Evolutionary conservation across 148 eudicot genomes (phyloP).

Genomic region (Silene uniflora): DNA sequence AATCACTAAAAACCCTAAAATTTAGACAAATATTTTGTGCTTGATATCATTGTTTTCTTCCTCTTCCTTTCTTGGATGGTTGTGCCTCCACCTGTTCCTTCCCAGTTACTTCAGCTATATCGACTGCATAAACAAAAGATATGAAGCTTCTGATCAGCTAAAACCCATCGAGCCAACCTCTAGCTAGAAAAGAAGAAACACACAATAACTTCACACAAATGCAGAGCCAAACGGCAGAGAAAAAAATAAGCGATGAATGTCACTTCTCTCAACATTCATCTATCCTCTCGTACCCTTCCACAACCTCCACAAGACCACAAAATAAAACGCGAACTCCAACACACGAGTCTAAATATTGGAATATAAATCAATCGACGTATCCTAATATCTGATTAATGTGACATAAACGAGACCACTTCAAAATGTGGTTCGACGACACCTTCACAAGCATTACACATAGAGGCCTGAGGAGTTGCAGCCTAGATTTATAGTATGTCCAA

Average conservation of each 20-base stretch:
- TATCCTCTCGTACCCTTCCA: background rate
- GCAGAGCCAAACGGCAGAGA: background rate
- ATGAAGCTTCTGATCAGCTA: background rate
- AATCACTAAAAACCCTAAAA: conserved; percentile 13
- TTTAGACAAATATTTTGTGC: conserved; percentile 6
- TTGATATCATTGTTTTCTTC: conserved; percentile 70
- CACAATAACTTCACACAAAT: background rate
- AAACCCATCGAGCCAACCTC: background rate
- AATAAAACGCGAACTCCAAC: no score
- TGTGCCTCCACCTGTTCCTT: conserved; percentile 78
- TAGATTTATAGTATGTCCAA: no score
- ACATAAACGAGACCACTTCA: no score
- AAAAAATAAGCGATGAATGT: background rate
- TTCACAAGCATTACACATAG: no score
- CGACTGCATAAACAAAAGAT: conserved; percentile 43
- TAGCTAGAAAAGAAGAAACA: background rate
- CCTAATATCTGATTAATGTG: no score
- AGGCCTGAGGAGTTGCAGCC: no score
- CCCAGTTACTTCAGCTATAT: conserved; percentile 76
- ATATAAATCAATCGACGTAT: no score
- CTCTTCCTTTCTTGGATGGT: conserved; percentile 83
- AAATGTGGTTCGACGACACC: no score
- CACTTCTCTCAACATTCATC: background rate
- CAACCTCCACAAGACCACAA: background rate
- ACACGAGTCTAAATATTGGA: no score